Base-by-base conservation (phyloP, 345 rosid species). In the Orychophragmus violaceus region DNA sequence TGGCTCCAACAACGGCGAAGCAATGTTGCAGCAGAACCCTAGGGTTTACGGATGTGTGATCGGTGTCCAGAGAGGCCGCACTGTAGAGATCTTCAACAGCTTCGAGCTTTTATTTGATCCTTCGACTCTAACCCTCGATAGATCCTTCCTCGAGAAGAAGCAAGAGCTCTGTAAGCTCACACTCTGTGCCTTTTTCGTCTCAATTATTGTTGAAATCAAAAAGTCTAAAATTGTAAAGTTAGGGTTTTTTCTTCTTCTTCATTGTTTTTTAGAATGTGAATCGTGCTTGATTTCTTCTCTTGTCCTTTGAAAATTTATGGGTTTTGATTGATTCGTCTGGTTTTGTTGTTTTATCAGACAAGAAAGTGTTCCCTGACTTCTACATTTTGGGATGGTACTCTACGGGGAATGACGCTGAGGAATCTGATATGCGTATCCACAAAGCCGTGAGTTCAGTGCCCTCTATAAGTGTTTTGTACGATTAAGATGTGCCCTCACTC, bases 21-120 rank as follows among this genome's bases (percentile, higher is more conserved):
- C 39, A 2, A 59, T 68, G 44, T 8, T 49, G 28, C 62, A 32
- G 17, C 81, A 59, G 12, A 75, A 80, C 4, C 95, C 85, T 17
- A 82, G 97, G 65, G 97, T 88, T 50, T 93, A 86, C 80, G 98
- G 98, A 1, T 88, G 96, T 68, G 97, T 93, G 23, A 88, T 93
- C 42, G 98, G 97, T 5, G 83, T 88, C 24, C 98, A 93, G 75
- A 85, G 83, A 62, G 98, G 97, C n/a, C 96, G 97, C n/a, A 88
- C 92, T 18, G 98, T 93, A 2, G 98, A 90, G 90, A 86, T 93
- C 84, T 93, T 93, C 81, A 93, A 93, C 79, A 93, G 98, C 72
- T 93, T 93, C 69, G 98, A 93, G 87, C 96, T 93, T 64, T 85
- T 93, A 8, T 88, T 67, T 22, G 98, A 90, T 74, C 85, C 96